Base-by-base conservation (phyloP, 2,329 filamentous ascomycete genomes). In the Paraconiothyrium sp. region DNA sequence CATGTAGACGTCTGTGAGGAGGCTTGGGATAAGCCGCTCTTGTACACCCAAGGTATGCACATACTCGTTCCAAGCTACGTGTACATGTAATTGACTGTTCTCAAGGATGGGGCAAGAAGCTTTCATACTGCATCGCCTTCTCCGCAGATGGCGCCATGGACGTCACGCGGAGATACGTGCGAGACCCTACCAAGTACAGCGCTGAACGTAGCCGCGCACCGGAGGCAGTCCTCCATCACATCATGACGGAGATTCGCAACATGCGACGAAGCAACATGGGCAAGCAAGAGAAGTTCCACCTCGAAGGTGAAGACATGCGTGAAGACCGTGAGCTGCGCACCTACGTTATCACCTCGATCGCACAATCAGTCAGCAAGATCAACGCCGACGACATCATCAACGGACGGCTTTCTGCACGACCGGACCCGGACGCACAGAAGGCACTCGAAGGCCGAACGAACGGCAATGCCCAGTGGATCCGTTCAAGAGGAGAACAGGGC, bases 111-210 rank as follows among this genome's bases (percentile, higher is more conserved):
- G 89, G 91, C 69, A 95, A 95, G 84, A 96, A 95, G 83, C 92
- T 98, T 84, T 94, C 93, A 0, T 99, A 99, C 81, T 97, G 94
- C 82, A 90, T 99, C 63, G 95, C 94, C 55, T 99, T 99, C 77
- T 97, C 93, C 13, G 93, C 92, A 60, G 95, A 99, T 64, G 95
- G 88, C 58, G 87, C 86, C 62, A 87, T 85, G 71, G 88, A 90
- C 73, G 88, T 90, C 64, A 90, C 88, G n/a, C 83, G 88, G 48
- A 85, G 88, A 67, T 90, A 90, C 71, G 86, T 89, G 47, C 91
- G 91, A 69, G 92, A 92, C 79, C 83, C 85, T 22, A 84, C 83
- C 63, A 88, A 90, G 68, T 86, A 92, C 70, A 90, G 92, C 37
- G 83, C 86, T n/a, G 88, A 92, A 65, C 90, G 95, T 66, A 92